These are phyloP conservation scores for Cucumis cinereus DNA, from an alignment of 306 rosid species.

Conservation along the genomic window DNA sequence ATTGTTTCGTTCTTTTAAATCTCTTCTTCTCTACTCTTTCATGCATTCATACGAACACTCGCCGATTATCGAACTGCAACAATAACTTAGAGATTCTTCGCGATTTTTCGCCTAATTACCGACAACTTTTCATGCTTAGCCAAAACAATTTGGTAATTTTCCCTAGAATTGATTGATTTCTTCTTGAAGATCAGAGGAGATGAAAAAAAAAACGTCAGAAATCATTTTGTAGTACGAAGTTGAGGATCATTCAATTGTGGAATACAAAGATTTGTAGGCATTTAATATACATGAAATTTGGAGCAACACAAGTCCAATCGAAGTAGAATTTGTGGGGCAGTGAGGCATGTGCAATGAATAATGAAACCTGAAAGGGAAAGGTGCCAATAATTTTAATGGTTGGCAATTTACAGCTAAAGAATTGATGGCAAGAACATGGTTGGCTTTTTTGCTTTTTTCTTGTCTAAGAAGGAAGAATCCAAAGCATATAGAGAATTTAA, in stretches of 20 bases:
- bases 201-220: not conserved
- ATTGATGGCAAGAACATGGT: not conserved
- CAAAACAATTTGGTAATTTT: not conserved
- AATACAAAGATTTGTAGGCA: not conserved
- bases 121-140: not conserved
- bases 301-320: not conserved
- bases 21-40: not conserved
- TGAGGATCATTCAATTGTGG: not conserved
- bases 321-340: not conserved
- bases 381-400: not conserved
- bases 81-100: not conserved
- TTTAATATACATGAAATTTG: not conserved
- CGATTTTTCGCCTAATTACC: not conserved
- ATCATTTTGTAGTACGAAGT: not conserved
- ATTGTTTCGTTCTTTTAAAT: slow-evolving; percentile 1
- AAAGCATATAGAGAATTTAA: not conserved
- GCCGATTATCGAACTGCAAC: not conserved
- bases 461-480: not conserved
- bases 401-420: not conserved
- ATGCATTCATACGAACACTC: not conserved
- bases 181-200: not conserved
- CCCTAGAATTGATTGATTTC: not conserved
- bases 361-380: not conserved
- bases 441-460: not conserved
- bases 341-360: not conserved